Conservation (phyloP, 108 stramenopile genomes). For the Nannochloropsis oceanica region DNA sequence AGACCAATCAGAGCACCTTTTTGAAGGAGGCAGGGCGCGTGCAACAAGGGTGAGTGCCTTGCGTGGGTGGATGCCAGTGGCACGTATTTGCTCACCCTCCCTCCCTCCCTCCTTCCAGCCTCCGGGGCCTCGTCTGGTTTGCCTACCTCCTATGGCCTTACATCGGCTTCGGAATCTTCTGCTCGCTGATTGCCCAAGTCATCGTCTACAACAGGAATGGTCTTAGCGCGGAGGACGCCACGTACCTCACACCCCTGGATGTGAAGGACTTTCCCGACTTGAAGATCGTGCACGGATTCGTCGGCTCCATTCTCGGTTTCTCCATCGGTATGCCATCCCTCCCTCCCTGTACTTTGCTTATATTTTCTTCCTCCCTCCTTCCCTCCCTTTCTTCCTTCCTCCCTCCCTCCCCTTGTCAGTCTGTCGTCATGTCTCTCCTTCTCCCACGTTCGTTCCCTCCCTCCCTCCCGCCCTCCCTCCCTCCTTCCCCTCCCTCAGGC, state of each 20-base stretch:
- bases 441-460: too few species aligned
- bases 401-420: too few species aligned
- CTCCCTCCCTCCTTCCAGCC: not conserved
- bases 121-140: not conserved
- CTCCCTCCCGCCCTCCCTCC: too few species aligned
- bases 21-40: not conserved
- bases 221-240: not conserved
- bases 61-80: too few species aligned
- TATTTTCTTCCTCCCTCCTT: too few species aligned
- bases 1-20: not conserved
- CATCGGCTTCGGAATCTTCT: not conserved
- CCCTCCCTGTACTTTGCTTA: too few species aligned
- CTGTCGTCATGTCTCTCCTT: too few species aligned
- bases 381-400: too few species aligned
- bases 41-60: not conserved
- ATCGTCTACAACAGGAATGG: not conserved
- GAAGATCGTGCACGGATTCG: not conserved
- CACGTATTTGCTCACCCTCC: not conserved
- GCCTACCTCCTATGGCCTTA: not conserved
- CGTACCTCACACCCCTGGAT: not conserved
- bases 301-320: not conserved
- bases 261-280: not conserved
- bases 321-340: not conserved
- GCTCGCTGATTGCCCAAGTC: not conserved
- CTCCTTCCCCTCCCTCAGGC: too few species aligned